Base-by-base conservation (phyloP, 2,329 filamentous ascomycete genomes). In the Lachnellula subtilissima region DNA sequence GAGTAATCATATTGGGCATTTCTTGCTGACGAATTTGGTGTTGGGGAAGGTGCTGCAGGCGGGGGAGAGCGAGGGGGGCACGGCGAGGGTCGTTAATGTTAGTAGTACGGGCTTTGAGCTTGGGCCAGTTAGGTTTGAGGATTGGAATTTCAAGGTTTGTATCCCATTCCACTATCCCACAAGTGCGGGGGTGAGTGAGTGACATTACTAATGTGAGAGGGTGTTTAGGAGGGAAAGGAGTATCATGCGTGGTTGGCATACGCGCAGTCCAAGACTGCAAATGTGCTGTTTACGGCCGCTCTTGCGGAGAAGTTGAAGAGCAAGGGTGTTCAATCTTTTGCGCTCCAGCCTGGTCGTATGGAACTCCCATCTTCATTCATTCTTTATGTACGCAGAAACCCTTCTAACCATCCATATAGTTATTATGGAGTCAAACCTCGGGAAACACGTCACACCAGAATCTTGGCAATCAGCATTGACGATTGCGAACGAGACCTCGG, bases 31-130 rank as follows among this genome's bases (percentile, higher is more conserved):
- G 1, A 69, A 67, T 48, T 52, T 69, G 14, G 36, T 70, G 6
- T 56, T 69, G 54, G 49, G 50, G 48, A 68, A 64, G 53, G 56
- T 63, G 17, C 56, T 69, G 53, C 47, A 52, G 48, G 68, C 64
- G 54, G 56, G 63, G 17, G 19, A 64, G 22, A 51, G 42, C 6
- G 56, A 19, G 55, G 52, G 57, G 14, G 48, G 55, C 1, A 62
- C 58, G 8, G 60, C 65, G 1, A 61, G 69, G 0, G 57, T 78
- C 1, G 67, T 77, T 8, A 73, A 71, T 57, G 61, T 77, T 19
- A 66, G 68, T 5, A 75, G 73, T 54, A 66, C 70, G 23, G 72
- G 71, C 0, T 69, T 75, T 60, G 64, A 69, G 15, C 45, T 74
- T n/a, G 65, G 64, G 4, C 71, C 69, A 3, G 57, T 75, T 6